phyloP scores from a whole-genome alignment of 1,139 yeast genomes.

The Kluyveromyces marxianus region DNA sequence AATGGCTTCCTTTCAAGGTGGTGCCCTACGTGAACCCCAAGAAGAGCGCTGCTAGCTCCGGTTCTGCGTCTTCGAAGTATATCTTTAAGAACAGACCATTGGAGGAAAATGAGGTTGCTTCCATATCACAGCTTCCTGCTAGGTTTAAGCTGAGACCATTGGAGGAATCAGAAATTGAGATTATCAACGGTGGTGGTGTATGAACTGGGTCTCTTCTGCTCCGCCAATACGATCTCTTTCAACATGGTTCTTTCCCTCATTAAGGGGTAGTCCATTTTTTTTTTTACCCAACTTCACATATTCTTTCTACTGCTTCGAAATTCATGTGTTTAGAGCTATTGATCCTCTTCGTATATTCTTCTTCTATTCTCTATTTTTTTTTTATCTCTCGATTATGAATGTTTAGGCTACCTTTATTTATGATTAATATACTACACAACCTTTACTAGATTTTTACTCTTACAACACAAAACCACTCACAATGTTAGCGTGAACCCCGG shows the following conservation, averaged over 20 bases:
- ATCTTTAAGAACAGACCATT: constrained; percentile 29
- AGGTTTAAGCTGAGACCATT: constrained; percentile 62
- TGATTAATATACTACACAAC: not conserved
- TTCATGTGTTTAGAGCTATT: too few species aligned
- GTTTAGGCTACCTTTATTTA: not conserved
- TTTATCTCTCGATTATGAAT: too few species aligned
- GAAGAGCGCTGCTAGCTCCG: constrained; percentile 1
- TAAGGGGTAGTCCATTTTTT: not conserved
- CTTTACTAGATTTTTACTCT: too few species aligned
- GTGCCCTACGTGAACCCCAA: constrained; percentile 29
- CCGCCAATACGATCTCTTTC: too few species aligned
- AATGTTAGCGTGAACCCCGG: constrained; percentile 19
- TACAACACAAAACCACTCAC: too few species aligned
- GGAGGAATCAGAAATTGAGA: constrained; percentile 62
- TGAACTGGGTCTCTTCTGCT: constrained; percentile 5
- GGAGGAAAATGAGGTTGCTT: constrained; percentile 32
- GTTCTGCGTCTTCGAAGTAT: constrained; percentile 35
- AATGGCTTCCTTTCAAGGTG: constrained; percentile 25
- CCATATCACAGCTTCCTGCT: constrained; percentile 59
- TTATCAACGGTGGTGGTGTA: constrained; percentile 77
- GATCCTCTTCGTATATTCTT: too few species aligned
- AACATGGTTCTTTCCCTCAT: not conserved
- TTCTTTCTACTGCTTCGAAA: too few species aligned
- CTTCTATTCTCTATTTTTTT: too few species aligned
- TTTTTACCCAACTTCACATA: not conserved